Base-by-base conservation (phyloP, 2,329 filamentous ascomycete species). In the Claviceps sp. region DNA sequence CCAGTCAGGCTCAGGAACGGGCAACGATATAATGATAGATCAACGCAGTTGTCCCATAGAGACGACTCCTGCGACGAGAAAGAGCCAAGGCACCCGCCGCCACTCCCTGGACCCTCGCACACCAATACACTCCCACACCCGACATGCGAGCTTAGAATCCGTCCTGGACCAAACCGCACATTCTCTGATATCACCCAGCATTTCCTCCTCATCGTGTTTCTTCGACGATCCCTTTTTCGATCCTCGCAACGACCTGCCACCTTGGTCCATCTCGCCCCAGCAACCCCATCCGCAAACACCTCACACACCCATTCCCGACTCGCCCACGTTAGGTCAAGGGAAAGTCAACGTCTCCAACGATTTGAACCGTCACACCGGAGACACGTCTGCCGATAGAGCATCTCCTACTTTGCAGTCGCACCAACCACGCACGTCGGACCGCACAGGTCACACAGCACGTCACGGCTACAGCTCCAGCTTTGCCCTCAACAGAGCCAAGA, bases 401-500 rank as follows among this genome's bases (percentile, higher is more conserved):
- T 11, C 6, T 22, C 11, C 22, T 37, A 34, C 20, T 2, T 11
- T 18, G 22, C 22, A 9, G n/a, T 42, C 44, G 24, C 11, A 41
- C 18, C 11, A 37, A 4, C 9, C 22, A 24, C 43, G 22, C 9
- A 24, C 24, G 7, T 37, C 37, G 20, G 7, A 18, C n/a, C 26
- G 22, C n/a, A 26, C 34, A 37, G 16, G n/a, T 11, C 13, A 20
- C 18, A 24, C 30, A 18, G 48, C 26, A 3, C 37, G 41, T n/a
- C 44, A 26, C n/a, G 44, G 20, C 13, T 52, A 57, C 47, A 41
- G 45, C 41, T 61, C 58, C 53, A 61, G 55, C 50, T 59, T 61
- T 41, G 49, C 54, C 24, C 48, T 61, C 11, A 56, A 61, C 55
- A 55, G 53, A 42, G 50, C 55, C n/a, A 58, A 57, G 20, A 55